A percentile compares a stretch with the other conserved stretches of the same genome.
These are phyloP conservation scores for Suillus spraguei DNA, from an alignment of 768 basidiomycete genomes.

Conservation along the genomic window DNA sequence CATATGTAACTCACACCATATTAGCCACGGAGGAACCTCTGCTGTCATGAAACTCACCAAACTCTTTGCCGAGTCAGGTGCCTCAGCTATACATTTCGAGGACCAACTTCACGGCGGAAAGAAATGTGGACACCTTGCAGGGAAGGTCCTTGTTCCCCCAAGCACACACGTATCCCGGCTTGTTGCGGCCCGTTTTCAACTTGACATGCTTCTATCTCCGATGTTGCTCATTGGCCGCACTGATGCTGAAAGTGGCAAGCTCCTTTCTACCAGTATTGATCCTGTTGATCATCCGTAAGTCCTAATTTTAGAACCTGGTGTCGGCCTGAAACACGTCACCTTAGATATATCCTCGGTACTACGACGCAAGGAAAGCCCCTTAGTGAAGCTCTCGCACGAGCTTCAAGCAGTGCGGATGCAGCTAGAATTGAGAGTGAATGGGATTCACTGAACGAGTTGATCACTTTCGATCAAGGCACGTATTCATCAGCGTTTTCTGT, in stretches of 20 bases:
- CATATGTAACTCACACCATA: slow-evolving; percentile 8
- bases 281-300: slow-evolving; percentile 66
- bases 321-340: background rate
- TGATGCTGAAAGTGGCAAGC: slow-evolving; percentile 85
- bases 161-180: slow-evolving; percentile 86
- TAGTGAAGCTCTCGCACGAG: slow-evolving; percentile 70
- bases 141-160: slow-evolving; percentile 91
- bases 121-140: slow-evolving; percentile 91
- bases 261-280: slow-evolving; percentile 85
- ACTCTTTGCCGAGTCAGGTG: slow-evolving; percentile 93
- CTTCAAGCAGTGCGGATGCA: slow-evolving; percentile 66
- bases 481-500: slow-evolving; percentile 11
- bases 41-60: slow-evolving; percentile 95
- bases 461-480: slow-evolving; percentile 85
- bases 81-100: slow-evolving; percentile 89
- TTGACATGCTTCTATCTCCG: slow-evolving; percentile 86
- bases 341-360: slow-evolving; percentile 69
- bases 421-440: slow-evolving; percentile 77
- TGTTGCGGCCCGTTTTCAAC: slow-evolving; percentile 84
- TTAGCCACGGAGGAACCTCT: slow-evolving; percentile 89
- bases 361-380: slow-evolving; percentile 51
- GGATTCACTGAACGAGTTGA: slow-evolving; percentile 66
- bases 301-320: slow-evolving; percentile 11
- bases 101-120: slow-evolving; percentile 95
- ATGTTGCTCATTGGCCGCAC: slow-evolving; percentile 92